These are phyloP conservation scores for Sporothrix dimorphospora DNA, from an alignment of 2,329 filamentous ascomycete genomes.

Conservation along the genomic window DNA sequence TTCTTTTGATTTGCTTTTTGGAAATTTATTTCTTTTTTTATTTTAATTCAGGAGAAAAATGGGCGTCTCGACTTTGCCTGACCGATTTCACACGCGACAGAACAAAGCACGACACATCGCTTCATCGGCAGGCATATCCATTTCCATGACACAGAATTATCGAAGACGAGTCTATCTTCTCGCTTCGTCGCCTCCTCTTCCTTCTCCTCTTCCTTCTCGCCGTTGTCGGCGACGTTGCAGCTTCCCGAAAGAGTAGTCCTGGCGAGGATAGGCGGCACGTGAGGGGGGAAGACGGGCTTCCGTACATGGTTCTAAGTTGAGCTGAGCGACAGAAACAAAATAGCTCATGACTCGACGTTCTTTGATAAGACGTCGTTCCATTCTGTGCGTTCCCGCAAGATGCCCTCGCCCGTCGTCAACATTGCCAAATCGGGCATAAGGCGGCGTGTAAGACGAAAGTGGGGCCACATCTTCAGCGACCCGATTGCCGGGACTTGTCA, in stretches of 20 bases:
- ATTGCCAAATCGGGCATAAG: constrained; percentile 17
- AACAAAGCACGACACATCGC: not conserved
- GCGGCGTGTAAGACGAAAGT: not conserved
- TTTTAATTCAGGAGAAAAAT: no score
- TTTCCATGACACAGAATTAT: not conserved
- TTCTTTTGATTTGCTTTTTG: not conserved
- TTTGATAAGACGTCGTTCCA: not conserved
- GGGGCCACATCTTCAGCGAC: not conserved
- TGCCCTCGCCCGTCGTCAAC: constrained; percentile 2
- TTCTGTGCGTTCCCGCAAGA: not conserved
- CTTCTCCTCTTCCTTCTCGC: not conserved
- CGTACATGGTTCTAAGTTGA: no score
- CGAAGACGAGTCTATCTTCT: not conserved
- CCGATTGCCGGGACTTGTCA: not conserved
- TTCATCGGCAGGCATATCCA: not conserved
- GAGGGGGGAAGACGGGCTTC: not conserved
- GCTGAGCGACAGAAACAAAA: no score
- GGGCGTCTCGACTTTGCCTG: not conserved
- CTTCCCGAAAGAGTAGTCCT: constrained; percentile 1
- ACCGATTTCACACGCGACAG: not conserved
- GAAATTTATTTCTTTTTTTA: no score
- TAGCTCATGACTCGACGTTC: not conserved
- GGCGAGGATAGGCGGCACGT: not conserved
- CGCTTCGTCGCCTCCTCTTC: not conserved
- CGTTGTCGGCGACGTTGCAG: not conserved